Evolutionary conservation across 768 basidiomycete species (phyloP), one percentile per base, ranked within the genome.

Genomic region (Ramaria sp.): DNA sequence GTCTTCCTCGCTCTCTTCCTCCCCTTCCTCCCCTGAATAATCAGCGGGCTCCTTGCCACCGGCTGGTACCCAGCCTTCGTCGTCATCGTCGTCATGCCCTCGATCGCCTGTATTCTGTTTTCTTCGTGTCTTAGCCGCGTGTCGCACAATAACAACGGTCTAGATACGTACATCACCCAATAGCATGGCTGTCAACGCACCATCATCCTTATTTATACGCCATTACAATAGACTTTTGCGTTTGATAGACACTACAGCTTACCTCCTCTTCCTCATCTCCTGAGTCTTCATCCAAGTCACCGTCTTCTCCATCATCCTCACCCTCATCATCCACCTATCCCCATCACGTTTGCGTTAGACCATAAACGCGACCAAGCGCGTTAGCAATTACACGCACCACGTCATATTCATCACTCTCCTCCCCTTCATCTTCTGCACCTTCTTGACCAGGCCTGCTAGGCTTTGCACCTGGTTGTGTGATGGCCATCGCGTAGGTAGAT

Each of bases 31-130:
- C 15, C 51, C 51, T 10, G 51, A 52, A 39, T 37, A 52, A 19
- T 52, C 51, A 19, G 51, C 51, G 13, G 51, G 51, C 37, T 52
- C 51, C 38, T 31, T 52, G 13, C 51, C 51, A 39, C 51, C 51
- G n/a, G 3, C 51, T 52, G 51, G 51, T 6, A 52, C 51, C 51
- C 51, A 52, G 15, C 13, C 51, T 39, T 19, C 3, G 37, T 52
- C 51, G 17, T 38, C 51, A 1, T 34, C 30, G 15, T 52, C 33
- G 4, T 51, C 22, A 19, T 52, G 2, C 12, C 9, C 51, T 33
- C n/a, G 30, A 20, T 34, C 48, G 27, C 27, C 3, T 30, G 22
- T 27, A 27, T 20, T 17, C 31, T 49, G 19, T 22, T 49, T 13
- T 11, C 17, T 49, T 13, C 27, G 11, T 49, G 19, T 7, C 27